Conservation (phyloP, 148 eudicot species). For the Pouteria glomerata region DNA sequence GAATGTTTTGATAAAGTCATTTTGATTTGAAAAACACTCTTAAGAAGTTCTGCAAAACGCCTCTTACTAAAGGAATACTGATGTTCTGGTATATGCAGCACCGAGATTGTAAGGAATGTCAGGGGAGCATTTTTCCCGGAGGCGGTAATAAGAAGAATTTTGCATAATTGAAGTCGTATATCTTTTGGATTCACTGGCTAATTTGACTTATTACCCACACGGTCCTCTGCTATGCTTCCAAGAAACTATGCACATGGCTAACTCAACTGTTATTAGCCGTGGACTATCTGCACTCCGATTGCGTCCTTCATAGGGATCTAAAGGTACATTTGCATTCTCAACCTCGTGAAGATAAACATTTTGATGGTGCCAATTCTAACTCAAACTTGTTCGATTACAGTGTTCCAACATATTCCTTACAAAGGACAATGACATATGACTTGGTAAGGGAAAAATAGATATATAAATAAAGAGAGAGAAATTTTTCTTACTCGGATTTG, state of each 20-base stretch:
- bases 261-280: constrained; percentile 73
- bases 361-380: not conserved
- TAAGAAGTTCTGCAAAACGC: no score
- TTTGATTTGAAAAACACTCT: no score
- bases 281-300: constrained; percentile 83
- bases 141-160: constrained; percentile 53
- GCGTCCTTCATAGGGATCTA: constrained; percentile 51
- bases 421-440: constrained; percentile 65
- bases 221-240: constrained; percentile 3
- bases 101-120: constrained; percentile 56
- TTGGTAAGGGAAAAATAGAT: constrained; percentile 43
- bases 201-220: not conserved
- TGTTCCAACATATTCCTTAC: constrained; percentile 81
- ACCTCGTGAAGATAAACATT: not conserved
- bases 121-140: constrained; percentile 70
- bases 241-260: constrained; percentile 92
- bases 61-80: no score
- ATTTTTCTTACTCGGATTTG: not conserved
- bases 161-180: not conserved
- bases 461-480: no score
- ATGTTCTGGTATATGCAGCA: constrained; percentile 37
- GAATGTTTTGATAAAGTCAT: no score
- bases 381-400: constrained; percentile 29
- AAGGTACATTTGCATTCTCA: constrained; percentile 7
- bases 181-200: not conserved